Evolutionary conservation across 106 monocot species (phyloP), one percentile per base, ranked within the genome.

Genomic region (Narthecium ossifragum): DNA sequence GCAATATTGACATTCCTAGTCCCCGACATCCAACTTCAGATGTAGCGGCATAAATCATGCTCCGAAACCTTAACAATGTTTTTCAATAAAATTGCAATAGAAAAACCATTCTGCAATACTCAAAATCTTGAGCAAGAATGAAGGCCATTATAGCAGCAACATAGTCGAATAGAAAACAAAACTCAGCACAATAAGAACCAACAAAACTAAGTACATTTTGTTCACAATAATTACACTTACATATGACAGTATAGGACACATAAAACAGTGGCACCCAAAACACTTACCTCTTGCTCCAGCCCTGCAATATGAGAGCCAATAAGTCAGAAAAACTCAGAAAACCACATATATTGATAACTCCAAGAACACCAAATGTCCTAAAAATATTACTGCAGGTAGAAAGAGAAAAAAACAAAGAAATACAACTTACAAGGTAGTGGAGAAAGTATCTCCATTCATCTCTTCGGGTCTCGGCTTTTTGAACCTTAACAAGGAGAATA

Each of bases 231-330:
- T 5, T 36, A 36, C 10, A 10, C 36, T 40, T 18, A 12, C 4
- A 66, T 25, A 55, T 10, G 21, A 6, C 1, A 45, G 26, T 41
- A 27, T 14, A 49, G 5, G 38, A 68, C 59, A 62, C 46, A 55
- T 17, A 43, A 20, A 26, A 25, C 29, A 74, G 43, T 40, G 38
- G 52, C 70, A 57, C 25, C 52, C 26, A 46, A 17, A 45, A 49
- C 34, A 80, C 88, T 81, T 73, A 90, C 94, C 73, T 94, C 75
- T 94, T 94, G 75, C 61, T 94, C 94, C 94, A 94, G 70, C 94
- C 94, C 89, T 94, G 83, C 70, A 94, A 80, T 21, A 65, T 54
- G 27, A 57, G 52, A 73, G 26, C 20, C 1, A 24, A 51, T 27
- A 12, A n/a, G 0, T 58, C 3, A 8, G 25, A 21, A 23, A 26